phyloP scores from a whole-genome alignment of 2,329 filamentous ascomycete genomes.

The Bimuria novae-zelandiae region DNA sequence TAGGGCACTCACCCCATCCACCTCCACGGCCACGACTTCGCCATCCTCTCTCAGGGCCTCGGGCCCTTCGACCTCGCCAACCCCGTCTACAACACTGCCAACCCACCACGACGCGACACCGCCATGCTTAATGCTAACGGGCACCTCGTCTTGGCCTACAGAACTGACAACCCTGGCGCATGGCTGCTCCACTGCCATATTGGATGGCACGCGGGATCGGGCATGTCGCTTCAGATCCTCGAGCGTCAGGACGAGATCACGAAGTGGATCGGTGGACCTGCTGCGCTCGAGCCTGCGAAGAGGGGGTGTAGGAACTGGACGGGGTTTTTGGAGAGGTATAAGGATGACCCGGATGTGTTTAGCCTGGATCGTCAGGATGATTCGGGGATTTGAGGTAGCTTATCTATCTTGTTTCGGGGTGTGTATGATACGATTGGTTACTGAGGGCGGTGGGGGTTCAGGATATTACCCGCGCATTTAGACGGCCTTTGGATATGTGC shows the following conservation, averaged over 20 bases:
- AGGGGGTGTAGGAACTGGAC: slow-evolving; percentile 19
- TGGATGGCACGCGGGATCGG: slow-evolving; percentile 27
- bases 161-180: slow-evolving; percentile 41
- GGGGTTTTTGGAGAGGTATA: slow-evolving; percentile 8
- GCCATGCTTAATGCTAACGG: slow-evolving; percentile 24
- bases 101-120: slow-evolving; percentile 25
- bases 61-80: slow-evolving; percentile 25
- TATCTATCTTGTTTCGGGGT: too few relatives aligned
- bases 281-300: slow-evolving; percentile 1
- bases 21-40: slow-evolving; percentile 29
- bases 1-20: slow-evolving; percentile 34
- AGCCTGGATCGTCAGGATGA: slow-evolving; percentile 21
- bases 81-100: slow-evolving; percentile 17
- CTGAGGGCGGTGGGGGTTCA: too few relatives aligned
- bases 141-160: slow-evolving; percentile 45
- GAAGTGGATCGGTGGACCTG: slow-evolving; percentile 5
- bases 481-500: too few relatives aligned
- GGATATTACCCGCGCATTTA: too few relatives aligned
- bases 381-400: slow-evolving; percentile 24
- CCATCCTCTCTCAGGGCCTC: slow-evolving; percentile 27
- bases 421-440: too few relatives aligned
- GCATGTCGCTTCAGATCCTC: slow-evolving; percentile 52
- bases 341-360: slow-evolving; percentile 7
- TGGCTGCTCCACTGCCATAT: slow-evolving; percentile 41
- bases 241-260: slow-evolving; percentile 40